Evolutionary conservation across 2,329 filamentous ascomycete genomes (phyloP).

Genomic region (Arthrobotrys pseudoclavata): DNA sequence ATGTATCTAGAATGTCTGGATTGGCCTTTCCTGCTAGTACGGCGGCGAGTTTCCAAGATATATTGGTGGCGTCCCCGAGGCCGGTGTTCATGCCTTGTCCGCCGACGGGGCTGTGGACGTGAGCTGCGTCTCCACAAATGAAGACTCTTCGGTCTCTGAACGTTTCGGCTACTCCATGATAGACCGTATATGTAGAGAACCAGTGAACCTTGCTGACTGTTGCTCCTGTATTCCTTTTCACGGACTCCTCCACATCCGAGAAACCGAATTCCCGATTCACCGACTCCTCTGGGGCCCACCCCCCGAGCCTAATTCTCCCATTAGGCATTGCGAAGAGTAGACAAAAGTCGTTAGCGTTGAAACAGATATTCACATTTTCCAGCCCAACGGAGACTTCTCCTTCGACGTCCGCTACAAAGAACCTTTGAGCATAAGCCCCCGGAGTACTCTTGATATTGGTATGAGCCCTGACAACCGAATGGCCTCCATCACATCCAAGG

Average conservation of each 20-base stretch:
- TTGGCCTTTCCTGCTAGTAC: slow-evolving; percentile 62
- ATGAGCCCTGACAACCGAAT: slow-evolving; percentile 68
- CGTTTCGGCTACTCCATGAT: slow-evolving; percentile 78
- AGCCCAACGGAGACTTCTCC: slow-evolving; percentile 64
- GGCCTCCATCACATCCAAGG: slow-evolving; percentile 71
- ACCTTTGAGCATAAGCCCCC: slow-evolving; percentile 67
- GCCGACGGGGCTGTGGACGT: slow-evolving; percentile 83
- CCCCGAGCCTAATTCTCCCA: slow-evolving; percentile 63
- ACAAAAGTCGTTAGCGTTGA: slow-evolving; percentile 66
- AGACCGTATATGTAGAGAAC: slow-evolving; percentile 75
- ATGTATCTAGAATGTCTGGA: slow-evolving; percentile 61
- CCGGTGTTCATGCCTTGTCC: slow-evolving; percentile 86
- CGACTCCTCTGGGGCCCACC: slow-evolving; percentile 59
- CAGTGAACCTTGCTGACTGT: slow-evolving; percentile 65
- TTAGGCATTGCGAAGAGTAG: slow-evolving; percentile 64
- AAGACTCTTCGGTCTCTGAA: slow-evolving; percentile 80
- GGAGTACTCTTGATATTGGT: slow-evolving; percentile 67
- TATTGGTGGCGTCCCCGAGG: slow-evolving; percentile 76
- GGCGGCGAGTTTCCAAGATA: slow-evolving; percentile 71
- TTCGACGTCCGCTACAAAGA: slow-evolving; percentile 68
- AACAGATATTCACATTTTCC: slow-evolving; percentile 65
- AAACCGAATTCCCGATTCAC: slow-evolving; percentile 63
- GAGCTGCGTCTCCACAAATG: slow-evolving; percentile 81
- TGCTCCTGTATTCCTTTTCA: slow-evolving; percentile 61
- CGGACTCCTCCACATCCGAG: slow-evolving; percentile 64